Evolutionary conservation across 352 stramenopile species (phyloP), one percentile per base, ranked within the genome.

Genomic region (Pythium phragmiticola): DNA sequence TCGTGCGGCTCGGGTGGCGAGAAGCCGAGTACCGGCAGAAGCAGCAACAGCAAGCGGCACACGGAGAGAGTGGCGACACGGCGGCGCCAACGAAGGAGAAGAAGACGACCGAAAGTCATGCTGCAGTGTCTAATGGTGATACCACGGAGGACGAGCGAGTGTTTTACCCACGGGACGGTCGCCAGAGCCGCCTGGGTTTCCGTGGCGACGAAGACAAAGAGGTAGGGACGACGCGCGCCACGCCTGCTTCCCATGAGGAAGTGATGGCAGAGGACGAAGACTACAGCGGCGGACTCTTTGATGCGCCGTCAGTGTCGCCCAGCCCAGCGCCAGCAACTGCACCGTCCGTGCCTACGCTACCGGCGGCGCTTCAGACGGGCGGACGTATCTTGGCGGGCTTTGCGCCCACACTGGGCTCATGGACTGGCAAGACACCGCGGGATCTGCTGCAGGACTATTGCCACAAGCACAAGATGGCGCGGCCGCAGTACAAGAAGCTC

Each of bases 361-460:
- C 43, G 16, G n/a, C 2, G 23, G 45, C 6, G 6, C 7, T 26
- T 3, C 34, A 51, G 26, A 57, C 34, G 1, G 53, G 61, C 6
- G 62, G 43, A n/a, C 13, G 19, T 26, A 50, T 72, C 7, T 41
- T 68, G 0, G 63, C 54, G 14, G 12, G 19, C 0, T 70, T 65
- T 30, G 26, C 61, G 14, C 41, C 56, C 0, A 19, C 51, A 2
- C 30, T 66, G 0, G 56, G 56, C 2, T 66, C 70, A 34, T 92
- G 83, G 83, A 92, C 80, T 0, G 83, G 83, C 42, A 94, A 90
- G 48, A 96, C 88, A 4, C 93, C 95, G 4, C 77, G 94, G 34
- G 81, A 96, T 55, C 81, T 94, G 34, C 71, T 98, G 36, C 74
- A 97, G 30, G 87, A 98, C 50, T 76, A 87, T 36, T 98, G 89